Percentiles rank a stretch among this genome's conserved stretches.
Conservation (phyloP, 495 filamentous ascomycete species). For the Penicillium ochrochloron region DNA sequence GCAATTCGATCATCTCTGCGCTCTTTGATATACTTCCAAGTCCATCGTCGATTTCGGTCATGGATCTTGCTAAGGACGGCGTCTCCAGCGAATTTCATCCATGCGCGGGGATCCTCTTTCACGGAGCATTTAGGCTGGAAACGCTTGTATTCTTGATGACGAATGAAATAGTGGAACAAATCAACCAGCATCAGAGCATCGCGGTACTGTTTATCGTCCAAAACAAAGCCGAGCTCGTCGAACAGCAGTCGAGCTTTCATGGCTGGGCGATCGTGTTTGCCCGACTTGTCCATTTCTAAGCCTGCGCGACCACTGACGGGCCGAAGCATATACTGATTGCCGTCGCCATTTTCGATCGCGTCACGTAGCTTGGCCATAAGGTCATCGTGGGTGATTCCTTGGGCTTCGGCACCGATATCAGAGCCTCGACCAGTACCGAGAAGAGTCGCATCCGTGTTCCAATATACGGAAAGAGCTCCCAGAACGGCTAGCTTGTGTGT, state of each 20-base stretch:
- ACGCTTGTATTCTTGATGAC: slow-evolving; percentile 96
- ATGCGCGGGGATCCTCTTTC: slow-evolving; percentile 89
- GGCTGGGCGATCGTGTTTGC: slow-evolving; percentile 76
- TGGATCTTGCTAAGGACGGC: slow-evolving; percentile 92
- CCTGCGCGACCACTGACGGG: slow-evolving; percentile 92
- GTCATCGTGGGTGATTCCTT: slow-evolving; percentile 69
- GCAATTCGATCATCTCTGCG: slow-evolving; percentile 85
- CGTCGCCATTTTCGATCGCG: slow-evolving; percentile 74
- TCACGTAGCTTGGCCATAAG: slow-evolving; percentile 74
- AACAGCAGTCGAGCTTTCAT: slow-evolving; percentile 91
- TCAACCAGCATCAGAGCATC: slow-evolving; percentile 97
- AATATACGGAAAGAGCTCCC: slow-evolving; percentile 88
- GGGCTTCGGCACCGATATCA: slow-evolving; percentile 63
- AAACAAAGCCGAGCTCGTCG: slow-evolving; percentile 91
- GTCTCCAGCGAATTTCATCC: slow-evolving; percentile 87
- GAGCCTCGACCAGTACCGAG: slow-evolving; percentile 73
- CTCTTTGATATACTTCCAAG: slow-evolving; percentile 92
- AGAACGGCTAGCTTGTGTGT: slow-evolving; percentile 93
- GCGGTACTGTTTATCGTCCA: slow-evolving; percentile 96
- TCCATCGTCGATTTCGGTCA: slow-evolving; percentile 85
- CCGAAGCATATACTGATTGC: slow-evolving; percentile 92
- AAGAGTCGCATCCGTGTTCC: slow-evolving; percentile 90
- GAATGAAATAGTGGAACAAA: slow-evolving; percentile 96
- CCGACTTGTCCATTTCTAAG: slow-evolving; percentile 90
- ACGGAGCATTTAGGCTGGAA: slow-evolving; percentile 82